Conservation (phyloP, 2,329 filamentous ascomycete species). For the Aspergillus sp. region DNA sequence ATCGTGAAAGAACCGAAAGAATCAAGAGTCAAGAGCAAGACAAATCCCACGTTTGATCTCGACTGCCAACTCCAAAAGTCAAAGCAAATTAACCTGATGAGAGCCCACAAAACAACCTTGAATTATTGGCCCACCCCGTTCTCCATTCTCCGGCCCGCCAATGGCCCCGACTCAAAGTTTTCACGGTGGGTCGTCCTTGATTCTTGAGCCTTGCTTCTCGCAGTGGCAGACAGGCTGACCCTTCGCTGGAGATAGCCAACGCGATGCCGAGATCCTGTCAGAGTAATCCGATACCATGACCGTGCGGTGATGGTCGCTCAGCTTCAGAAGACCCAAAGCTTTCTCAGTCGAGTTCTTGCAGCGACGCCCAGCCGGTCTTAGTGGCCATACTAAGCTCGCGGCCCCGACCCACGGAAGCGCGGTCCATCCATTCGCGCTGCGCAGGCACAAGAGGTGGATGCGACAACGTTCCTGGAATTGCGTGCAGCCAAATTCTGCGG, state of each 20-base stretch:
- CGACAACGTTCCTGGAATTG: slow-evolving; percentile 5
- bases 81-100: background rate
- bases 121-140: background rate
- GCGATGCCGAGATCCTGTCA: background rate
- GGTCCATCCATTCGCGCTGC: slow-evolving; percentile 7
- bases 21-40: no score
- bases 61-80: background rate
- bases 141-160: background rate
- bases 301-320: background rate
- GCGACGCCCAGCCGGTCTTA: background rate
- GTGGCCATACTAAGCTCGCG: slow-evolving; percentile 11
- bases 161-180: background rate
- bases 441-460: background rate
- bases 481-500: slow-evolving; percentile 15
- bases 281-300: background rate
- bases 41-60: background rate
- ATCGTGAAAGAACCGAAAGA: no score
- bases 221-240: background rate
- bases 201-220: background rate
- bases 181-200: background rate
- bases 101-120: background rate
- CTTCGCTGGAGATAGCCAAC: background rate
- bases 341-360: background rate
- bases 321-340: background rate
- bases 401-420: slow-evolving; percentile 17